Conservation (phyloP, 2,329 filamentous ascomycete species). For the Colletotrichum musicola region DNA sequence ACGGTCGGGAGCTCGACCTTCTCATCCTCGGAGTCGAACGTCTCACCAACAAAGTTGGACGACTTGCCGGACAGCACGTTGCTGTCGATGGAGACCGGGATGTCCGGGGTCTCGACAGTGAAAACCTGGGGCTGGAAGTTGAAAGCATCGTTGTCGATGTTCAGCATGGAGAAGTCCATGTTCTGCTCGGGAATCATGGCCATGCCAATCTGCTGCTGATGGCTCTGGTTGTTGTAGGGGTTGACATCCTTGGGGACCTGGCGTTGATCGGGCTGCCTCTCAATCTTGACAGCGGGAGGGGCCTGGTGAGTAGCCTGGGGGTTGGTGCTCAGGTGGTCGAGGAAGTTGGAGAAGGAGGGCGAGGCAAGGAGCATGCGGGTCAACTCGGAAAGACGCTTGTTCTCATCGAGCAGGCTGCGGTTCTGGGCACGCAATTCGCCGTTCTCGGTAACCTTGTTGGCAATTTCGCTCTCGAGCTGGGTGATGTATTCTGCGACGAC, state of each 20-base stretch:
- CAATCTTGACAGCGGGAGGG: slow-evolving; percentile 51
- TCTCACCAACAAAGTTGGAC: slow-evolving; percentile 64
- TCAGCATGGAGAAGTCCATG: slow-evolving; percentile 81
- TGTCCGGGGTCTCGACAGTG: slow-evolving; percentile 78
- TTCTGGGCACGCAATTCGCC: slow-evolving; percentile 86
- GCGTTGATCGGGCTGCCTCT: slow-evolving; percentile 35
- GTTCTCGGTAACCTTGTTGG: slow-evolving; percentile 84
- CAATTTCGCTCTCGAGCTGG: slow-evolving; percentile 92
- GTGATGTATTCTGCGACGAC: slow-evolving; percentile 85
- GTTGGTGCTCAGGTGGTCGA: slow-evolving; percentile 77
- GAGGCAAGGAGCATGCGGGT: slow-evolving; percentile 87
- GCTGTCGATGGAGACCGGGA: slow-evolving; percentile 71
- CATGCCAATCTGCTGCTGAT: slow-evolving; percentile 80
- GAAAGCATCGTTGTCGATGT: slow-evolving; percentile 66
- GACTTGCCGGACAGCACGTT: slow-evolving; percentile 79
- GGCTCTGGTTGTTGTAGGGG: slow-evolving; percentile 67
- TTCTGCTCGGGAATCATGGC: slow-evolving; percentile 85
- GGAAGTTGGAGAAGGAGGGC: slow-evolving; percentile 84
- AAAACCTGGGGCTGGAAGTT: slow-evolving; percentile 79
- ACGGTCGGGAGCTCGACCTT: slow-evolving; percentile 69
- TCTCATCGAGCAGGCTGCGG: slow-evolving; percentile 84
- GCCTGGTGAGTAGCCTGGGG: slow-evolving; percentile 59
- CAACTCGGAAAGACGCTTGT: slow-evolving; percentile 81
- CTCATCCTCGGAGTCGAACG: slow-evolving; percentile 60
- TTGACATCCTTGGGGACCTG: slow-evolving; percentile 76